A percentile compares a stretch with the other conserved stretches of the same genome.
These are phyloP conservation scores for Xylaria grammica DNA, from an alignment of 495 filamentous ascomycete species.

Conservation along the genomic window DNA sequence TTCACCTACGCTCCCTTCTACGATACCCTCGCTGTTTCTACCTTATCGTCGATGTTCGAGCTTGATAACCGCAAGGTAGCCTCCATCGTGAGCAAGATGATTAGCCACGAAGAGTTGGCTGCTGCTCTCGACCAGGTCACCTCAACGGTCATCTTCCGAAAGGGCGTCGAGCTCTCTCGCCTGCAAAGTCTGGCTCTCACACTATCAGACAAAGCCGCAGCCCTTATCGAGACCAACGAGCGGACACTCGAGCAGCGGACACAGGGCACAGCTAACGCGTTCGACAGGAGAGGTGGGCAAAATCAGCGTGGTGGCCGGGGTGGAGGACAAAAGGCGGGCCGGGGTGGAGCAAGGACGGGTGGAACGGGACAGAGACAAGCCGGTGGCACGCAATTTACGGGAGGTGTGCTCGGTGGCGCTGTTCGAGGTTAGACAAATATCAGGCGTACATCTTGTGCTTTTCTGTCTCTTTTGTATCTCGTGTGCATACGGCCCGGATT, in stretches of 20 bases:
- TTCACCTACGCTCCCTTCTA: constrained; percentile 99
- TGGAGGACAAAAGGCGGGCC: constrained; percentile 67
- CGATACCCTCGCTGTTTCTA: constrained; percentile 87
- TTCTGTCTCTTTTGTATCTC: constrained; percentile 34
- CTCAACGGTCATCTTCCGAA: constrained; percentile 96
- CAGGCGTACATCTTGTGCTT: constrained; percentile 19
- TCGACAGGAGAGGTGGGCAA: constrained; percentile 82
- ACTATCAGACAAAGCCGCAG: constrained; percentile 92
- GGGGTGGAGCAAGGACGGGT: constrained; percentile 65
- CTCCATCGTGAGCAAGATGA: constrained; percentile 98
- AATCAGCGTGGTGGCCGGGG: constrained; percentile 75
- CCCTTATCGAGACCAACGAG: constrained; percentile 96
- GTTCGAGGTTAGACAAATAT: constrained; percentile 51
- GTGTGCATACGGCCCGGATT: constrained; percentile 37
- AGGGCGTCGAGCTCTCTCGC: constrained; percentile 95
- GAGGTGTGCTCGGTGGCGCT: constrained; percentile 61
- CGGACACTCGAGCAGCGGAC: constrained; percentile 95
- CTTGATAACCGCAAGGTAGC: constrained; percentile 86
- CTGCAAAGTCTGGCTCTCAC: constrained; percentile 95
- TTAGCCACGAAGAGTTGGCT: constrained; percentile 95
- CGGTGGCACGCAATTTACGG: constrained; percentile 63
- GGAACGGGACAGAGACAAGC: constrained; percentile 60
- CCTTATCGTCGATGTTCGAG: constrained; percentile 94
- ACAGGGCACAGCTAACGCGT: constrained; percentile 92
- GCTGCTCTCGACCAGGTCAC: constrained; percentile 98